phyloP scores from a whole-genome alignment of 257 asterid species.

The Nicotiana tabacum region DNA sequence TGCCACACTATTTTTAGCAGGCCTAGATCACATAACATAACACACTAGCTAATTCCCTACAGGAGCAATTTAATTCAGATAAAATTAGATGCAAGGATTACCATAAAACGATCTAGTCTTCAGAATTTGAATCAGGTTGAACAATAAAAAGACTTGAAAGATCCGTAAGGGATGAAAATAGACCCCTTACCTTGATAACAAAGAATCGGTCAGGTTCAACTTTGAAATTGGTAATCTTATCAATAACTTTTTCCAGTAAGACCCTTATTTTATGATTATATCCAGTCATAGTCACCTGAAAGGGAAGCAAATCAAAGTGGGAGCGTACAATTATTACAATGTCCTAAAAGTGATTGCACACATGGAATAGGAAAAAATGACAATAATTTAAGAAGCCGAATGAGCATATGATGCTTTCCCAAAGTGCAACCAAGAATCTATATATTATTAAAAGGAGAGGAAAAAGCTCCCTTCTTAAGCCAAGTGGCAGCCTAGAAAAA shows the following conservation, averaged over 20 bases:
- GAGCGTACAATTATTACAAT: background rate
- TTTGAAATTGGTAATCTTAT: slow-evolving; percentile 66
- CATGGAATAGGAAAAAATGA: background rate
- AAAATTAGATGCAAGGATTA: background rate
- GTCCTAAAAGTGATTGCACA: background rate
- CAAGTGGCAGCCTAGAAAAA: no score
- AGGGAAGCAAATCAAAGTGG: background rate
- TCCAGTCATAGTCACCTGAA: slow-evolving; percentile 78
- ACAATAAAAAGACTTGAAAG: background rate
- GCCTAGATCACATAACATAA: background rate
- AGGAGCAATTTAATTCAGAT: background rate
- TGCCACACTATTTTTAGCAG: background rate
- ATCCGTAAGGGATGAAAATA: slow-evolving; percentile 2
- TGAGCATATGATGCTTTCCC: background rate
- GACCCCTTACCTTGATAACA: slow-evolving; percentile 69
- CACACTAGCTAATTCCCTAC: background rate
- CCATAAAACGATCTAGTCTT: background rate
- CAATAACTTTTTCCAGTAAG: slow-evolving; percentile 72
- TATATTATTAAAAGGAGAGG: no score
- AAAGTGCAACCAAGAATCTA: background rate
- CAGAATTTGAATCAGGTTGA: background rate
- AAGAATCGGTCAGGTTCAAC: slow-evolving; percentile 84
- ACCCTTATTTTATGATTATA: slow-evolving; percentile 78
- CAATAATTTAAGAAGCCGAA: background rate
- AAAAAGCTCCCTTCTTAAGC: no score